A percentile compares a stretch with the other conserved stretches of the same genome.
Conservation (phyloP, 2,329 filamentous ascomycete genomes). For the Simplicillium sp. region DNA sequence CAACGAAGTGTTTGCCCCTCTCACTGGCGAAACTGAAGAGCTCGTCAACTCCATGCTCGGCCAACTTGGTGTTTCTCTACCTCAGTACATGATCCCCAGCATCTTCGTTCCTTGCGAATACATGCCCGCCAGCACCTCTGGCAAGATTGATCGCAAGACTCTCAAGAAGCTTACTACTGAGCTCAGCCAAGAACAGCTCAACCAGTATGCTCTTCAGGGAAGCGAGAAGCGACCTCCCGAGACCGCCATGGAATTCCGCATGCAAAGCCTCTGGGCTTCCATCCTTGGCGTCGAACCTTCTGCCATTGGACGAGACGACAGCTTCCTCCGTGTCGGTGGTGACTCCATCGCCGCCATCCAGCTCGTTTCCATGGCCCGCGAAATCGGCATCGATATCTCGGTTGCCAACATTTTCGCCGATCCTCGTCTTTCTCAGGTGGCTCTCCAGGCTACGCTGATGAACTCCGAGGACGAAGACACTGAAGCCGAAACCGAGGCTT, state of each 20-base stretch:
- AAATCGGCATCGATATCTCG: background rate
- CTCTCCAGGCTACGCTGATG: background rate
- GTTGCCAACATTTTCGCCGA: background rate
- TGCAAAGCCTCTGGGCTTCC: constrained; percentile 7
- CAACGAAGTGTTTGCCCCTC: background rate
- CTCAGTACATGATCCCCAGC: background rate
- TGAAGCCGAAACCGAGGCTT: background rate
- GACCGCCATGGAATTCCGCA: background rate
- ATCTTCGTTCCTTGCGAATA: constrained; percentile 45
- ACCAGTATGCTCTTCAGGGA: too few species aligned
- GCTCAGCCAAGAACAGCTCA: too few species aligned
- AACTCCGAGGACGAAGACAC: background rate
- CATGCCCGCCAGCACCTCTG: background rate
- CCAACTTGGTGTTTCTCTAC: background rate
- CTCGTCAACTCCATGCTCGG: background rate
- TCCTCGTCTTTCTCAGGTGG: background rate
- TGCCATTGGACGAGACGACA: constrained; percentile 10
- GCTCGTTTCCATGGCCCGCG: constrained; percentile 5
- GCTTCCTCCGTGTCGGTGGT: constrained; percentile 11
- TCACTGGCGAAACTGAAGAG: background rate
- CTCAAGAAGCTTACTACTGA: background rate
- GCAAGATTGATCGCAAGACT: background rate
- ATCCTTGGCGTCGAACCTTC: constrained; percentile 3
- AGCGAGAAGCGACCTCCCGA: background rate
- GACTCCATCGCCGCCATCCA: constrained; percentile 13